phyloP scores from a whole-genome alignment of 2,329 filamentous ascomycete genomes.

The Talaromyces pinophilus region DNA sequence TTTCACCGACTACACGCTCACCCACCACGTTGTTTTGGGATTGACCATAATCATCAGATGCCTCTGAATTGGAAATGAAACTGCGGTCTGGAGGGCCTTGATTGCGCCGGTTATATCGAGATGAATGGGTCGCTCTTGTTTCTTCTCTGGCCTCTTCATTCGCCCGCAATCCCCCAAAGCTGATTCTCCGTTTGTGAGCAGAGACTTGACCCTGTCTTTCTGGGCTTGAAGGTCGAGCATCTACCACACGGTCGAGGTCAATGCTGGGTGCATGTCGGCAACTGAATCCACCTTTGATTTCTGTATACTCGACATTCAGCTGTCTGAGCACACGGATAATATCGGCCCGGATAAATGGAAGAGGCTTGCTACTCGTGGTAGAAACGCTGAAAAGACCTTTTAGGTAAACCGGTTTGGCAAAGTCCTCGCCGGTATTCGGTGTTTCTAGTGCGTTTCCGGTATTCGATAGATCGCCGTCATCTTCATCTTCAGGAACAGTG shows the following conservation, averaged over 20 bases:
- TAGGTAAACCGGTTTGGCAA: slow-evolving; percentile 84
- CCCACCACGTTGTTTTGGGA: slow-evolving; percentile 48
- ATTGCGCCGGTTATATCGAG: slow-evolving; percentile 46
- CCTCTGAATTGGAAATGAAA: slow-evolving; percentile 81
- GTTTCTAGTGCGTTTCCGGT: slow-evolving; percentile 54
- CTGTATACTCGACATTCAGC: slow-evolving; percentile 84
- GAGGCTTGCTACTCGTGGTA: slow-evolving; percentile 89
- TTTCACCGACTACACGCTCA: slow-evolving; percentile 74
- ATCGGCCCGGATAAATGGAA: slow-evolving; percentile 81
- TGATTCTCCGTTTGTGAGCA: slow-evolving; percentile 75
- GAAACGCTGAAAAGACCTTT: slow-evolving; percentile 97
- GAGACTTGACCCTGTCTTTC: slow-evolving; percentile 50
- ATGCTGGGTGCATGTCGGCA: slow-evolving; percentile 90
- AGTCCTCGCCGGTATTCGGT: slow-evolving; percentile 65
- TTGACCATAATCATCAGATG: slow-evolving; percentile 72
- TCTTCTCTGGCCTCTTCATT: slow-evolving; percentile 69
- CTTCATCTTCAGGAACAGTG: slow-evolving; percentile 88
- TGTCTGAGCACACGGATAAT: slow-evolving; percentile 87
- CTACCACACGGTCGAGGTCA: slow-evolving; percentile 72
- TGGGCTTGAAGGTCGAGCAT: slow-evolving; percentile 61
- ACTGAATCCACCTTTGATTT: slow-evolving; percentile 91
- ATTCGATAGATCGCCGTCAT: slow-evolving; percentile 74
- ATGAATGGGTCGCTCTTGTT: slow-evolving; percentile 51
- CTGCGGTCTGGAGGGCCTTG: slow-evolving; percentile 63
- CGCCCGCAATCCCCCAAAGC: slow-evolving; percentile 71